Evolutionary conservation across 305 asterid genomes (phyloP), one percentile per base, ranked within the genome.

Genomic region (Solanum aculeatissimum): DNA sequence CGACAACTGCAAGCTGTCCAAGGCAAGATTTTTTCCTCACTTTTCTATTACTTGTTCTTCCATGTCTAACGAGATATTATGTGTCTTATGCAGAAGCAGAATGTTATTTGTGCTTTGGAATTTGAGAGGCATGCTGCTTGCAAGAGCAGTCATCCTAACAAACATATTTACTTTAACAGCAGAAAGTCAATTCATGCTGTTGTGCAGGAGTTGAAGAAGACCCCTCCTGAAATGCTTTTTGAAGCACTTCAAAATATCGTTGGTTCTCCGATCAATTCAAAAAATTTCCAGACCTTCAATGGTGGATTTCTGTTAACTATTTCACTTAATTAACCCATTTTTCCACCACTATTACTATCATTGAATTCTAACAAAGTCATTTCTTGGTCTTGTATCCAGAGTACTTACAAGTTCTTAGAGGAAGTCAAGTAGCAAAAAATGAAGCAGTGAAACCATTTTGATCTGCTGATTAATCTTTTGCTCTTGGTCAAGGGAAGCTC

Each of bases 101-200:
- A 21, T 4, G 10, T 2, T 13, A 9, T 63, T 25, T 13, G 70
- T 63, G 70, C 19, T 63, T 11, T 88, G 83, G 98, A 96, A 63
- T 93, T 96, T 82, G 98, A 96, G 91, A 89, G 90, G 8, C 99
- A 94, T 81, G 95, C 95, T 82, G 97, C 92, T 40, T 92, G 98
- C 91, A 43, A 23, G 9, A 60, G 35, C 19, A 3, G 9, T 27
- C 70, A 84, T 47, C 87, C 92, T 95, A 57, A 57, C 29, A 57
- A 6, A 9, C 29, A 9, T 21, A 57, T 57, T 21, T 57, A 57
- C 69, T 93, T 93, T 85, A 93, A 57, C 10, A 58, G 29, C 0
- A 27, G 29, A 15, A 58, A 91, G 13, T 89, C 85, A 71, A 92
- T 96, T 43, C 92, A 86, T 84, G 89, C 45, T 16, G 88, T 91